phyloP scores from a whole-genome alignment of 805 yeast species.

The Candida michaelii region DNA sequence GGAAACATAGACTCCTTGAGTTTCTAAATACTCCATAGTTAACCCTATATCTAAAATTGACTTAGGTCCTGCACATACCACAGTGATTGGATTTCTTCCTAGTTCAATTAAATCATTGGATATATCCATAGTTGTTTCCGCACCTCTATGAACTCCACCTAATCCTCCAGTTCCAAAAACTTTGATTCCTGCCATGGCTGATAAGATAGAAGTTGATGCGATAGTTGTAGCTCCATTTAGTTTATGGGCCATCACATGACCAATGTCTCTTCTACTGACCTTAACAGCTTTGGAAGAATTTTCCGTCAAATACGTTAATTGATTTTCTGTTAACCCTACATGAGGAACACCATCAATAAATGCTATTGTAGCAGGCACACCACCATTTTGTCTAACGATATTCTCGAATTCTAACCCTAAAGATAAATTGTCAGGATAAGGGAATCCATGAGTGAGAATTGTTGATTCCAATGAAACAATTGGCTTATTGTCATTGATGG shows the following conservation, averaged over 20 bases:
- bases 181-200: slow-evolving; percentile 71
- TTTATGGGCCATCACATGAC: slow-evolving; percentile 61
- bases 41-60: slow-evolving; percentile 76
- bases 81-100: slow-evolving; percentile 79
- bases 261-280: slow-evolving; percentile 79
- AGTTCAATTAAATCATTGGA: slow-evolving; percentile 87
- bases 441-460: slow-evolving; percentile 86
- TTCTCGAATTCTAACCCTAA: slow-evolving; percentile 73
- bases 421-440: slow-evolving; percentile 69
- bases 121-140: slow-evolving; percentile 71
- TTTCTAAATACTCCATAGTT: slow-evolving; percentile 84
- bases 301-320: slow-evolving; percentile 53
- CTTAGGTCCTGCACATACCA: slow-evolving; percentile 92
- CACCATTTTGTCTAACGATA: slow-evolving; percentile 59
- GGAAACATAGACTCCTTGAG: slow-evolving; percentile 85
- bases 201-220: slow-evolving; percentile 82
- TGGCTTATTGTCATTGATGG: slow-evolving; percentile 57
- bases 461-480: slow-evolving; percentile 85
- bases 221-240: slow-evolving; percentile 88
- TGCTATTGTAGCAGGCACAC: slow-evolving; percentile 83
- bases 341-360: slow-evolving; percentile 68
- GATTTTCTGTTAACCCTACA: slow-evolving; percentile 58
- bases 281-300: slow-evolving; percentile 44
- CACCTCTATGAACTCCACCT: slow-evolving; percentile 88
- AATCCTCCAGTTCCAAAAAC: slow-evolving; percentile 93